A percentile compares a stretch with the other conserved stretches of the same genome.
Conservation (phyloP, 2,329 filamentous ascomycete genomes). For the Exophiala lecanii-corni region DNA sequence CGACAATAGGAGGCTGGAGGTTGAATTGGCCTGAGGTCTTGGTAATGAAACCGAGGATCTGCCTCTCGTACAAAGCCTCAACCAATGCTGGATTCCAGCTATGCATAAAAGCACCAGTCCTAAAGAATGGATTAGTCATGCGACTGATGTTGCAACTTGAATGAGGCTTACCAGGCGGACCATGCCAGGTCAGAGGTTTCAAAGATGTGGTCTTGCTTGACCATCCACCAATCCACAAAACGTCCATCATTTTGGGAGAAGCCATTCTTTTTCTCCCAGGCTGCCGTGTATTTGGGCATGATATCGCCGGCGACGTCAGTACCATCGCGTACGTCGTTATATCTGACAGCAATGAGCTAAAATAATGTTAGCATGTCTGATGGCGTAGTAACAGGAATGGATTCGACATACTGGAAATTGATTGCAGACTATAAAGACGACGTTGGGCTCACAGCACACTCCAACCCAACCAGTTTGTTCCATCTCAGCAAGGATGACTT, state of each 20-base stretch:
- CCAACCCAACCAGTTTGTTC: slow-evolving; percentile 38
- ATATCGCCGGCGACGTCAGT: slow-evolving; percentile 32
- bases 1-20: slow-evolving; percentile 22
- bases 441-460: slow-evolving; percentile 43
- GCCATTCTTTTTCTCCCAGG: slow-evolving; percentile 30
- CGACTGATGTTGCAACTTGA: too few species aligned
- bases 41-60: slow-evolving; percentile 30
- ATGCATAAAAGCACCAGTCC: slow-evolving; percentile 34
- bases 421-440: slow-evolving; percentile 35
- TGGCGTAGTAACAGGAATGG: not conserved
- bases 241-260: slow-evolving; percentile 30
- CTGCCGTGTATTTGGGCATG: slow-evolving; percentile 36
- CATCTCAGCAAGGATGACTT: slow-evolving; percentile 35
- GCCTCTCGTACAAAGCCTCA: slow-evolving; percentile 24
- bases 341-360: slow-evolving; percentile 36
- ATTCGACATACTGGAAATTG: slow-evolving; percentile 37
- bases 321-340: slow-evolving; percentile 35
- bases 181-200: slow-evolving; percentile 22
- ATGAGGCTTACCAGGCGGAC: slow-evolving; percentile 30
- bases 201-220: slow-evolving; percentile 29
- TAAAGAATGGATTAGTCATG: slow-evolving; percentile 5
- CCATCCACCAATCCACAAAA: slow-evolving; percentile 26
- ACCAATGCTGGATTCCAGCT: slow-evolving; percentile 37
- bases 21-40: slow-evolving; percentile 25
- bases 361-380: slow-evolving; percentile 3